Evolutionary conservation across 306 rosid genomes (phyloP).

Genomic region (Cicer cuneatum): DNA sequence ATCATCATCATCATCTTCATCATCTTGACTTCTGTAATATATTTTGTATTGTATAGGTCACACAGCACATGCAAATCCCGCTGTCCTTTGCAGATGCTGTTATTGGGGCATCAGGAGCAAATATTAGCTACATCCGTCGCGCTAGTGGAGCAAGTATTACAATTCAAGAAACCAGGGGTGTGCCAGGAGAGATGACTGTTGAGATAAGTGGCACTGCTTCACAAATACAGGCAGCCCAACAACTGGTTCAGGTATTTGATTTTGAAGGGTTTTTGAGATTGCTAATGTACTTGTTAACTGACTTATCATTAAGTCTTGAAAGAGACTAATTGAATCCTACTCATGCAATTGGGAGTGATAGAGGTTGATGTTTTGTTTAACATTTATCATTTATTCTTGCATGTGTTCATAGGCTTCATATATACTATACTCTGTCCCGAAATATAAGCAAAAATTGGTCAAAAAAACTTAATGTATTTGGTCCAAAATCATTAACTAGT

Average conservation of each 20-base stretch:
- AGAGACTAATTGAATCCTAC: neutral
- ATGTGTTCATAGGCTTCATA: neutral
- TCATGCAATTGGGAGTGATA: neutral
- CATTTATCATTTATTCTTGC: constrained; percentile 23
- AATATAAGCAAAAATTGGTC: too few relatives aligned
- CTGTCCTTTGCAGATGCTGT: constrained; percentile 66
- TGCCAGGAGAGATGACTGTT: constrained; percentile 70
- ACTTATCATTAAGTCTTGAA: neutral
- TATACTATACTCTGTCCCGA: neutral
- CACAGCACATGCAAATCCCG: constrained; percentile 74
- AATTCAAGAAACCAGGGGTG: constrained; percentile 71
- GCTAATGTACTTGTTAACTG: constrained; percentile 20
- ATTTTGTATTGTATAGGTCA: constrained; percentile 50
- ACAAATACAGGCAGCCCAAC: constrained; percentile 66
- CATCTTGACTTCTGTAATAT: constrained; percentile 15
- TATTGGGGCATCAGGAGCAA: constrained; percentile 64
- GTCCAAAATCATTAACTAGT: too few relatives aligned
- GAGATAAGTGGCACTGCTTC: constrained; percentile 66
- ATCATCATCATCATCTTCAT: neutral
- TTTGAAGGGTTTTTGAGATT: constrained; percentile 29
- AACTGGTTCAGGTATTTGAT: constrained; percentile 61
- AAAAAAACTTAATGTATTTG: too few relatives aligned
- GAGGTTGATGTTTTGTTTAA: constrained; percentile 1
- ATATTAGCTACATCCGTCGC: constrained; percentile 68
- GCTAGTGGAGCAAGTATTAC: constrained; percentile 70